Percentiles rank a stretch among this genome's conserved stretches.
These are phyloP conservation scores for Tylopilus rubrobrunneus DNA, from an alignment of 768 basidiomycete genomes.

Conservation along the genomic window DNA sequence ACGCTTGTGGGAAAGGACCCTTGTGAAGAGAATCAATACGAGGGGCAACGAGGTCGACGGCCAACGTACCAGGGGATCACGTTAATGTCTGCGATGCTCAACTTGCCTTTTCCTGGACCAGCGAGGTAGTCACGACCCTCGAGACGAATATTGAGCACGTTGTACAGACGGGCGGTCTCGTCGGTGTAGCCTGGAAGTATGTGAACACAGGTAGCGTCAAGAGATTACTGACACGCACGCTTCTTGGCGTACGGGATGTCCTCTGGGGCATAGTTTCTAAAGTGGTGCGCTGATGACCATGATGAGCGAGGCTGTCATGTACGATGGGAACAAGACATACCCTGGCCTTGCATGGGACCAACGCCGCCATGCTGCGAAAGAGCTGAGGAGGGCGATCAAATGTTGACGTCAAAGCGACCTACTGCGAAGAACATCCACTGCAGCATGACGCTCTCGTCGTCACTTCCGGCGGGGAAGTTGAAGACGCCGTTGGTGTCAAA, in stretches of 20 bases:
- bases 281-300: conserved; percentile 55
- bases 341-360: conserved; percentile 87
- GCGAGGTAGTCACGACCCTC: conserved; percentile 72
- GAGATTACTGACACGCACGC: conserved; percentile 33
- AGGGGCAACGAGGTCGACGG: neutral
- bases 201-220: neutral
- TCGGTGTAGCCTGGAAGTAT: conserved; percentile 59
- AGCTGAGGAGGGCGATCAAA: neutral
- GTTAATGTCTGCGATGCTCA: conserved; percentile 72
- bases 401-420: conserved; percentile 10
- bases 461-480: conserved; percentile 54
- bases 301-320: conserved; percentile 8
- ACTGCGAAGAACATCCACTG: conserved; percentile 90
- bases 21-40: conserved; percentile 22
- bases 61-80: conserved; percentile 53
- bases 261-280: conserved; percentile 59
- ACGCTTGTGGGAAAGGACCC: conserved; percentile 49
- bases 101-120: conserved; percentile 67
- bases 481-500: conserved; percentile 78
- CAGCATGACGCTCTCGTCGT: conserved; percentile 66
- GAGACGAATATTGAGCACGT: conserved; percentile 81
- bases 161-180: conserved; percentile 79
- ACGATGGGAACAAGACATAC: conserved; percentile 6
- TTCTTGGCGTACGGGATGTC: conserved; percentile 68
- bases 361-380: conserved; percentile 64